Base-by-base conservation (phyloP, 75 land plant genomes). In the Cupressus sempervirens region DNA sequence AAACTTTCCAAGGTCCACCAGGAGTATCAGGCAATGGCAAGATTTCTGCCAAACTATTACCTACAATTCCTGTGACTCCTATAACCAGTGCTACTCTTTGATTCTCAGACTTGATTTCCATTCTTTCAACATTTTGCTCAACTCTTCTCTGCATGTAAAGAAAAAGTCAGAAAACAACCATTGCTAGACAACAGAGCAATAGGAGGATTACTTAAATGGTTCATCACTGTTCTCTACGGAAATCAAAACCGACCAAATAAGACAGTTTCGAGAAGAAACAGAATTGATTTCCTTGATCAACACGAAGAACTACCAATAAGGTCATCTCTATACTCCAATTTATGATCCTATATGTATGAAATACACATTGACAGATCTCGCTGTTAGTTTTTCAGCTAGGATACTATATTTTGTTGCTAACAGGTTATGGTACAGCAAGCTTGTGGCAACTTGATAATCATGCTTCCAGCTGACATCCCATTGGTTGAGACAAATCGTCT, bases 1-100 rank as follows among this genome's bases (percentile, higher is more conserved):
- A 93, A 52, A 94, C 91, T 88, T 93, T 94, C 96, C 94, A 94
- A 2, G 91, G 96, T 34, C 93, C 94, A 13, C 92, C 93, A 40
- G 96, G 92, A 32, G 92, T 91, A 84, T 92, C 92, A 40, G 90
- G 23, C 34, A 88, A 67, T 14, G 91, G 93, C 40, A 96, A 93
- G 79, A 93, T 90, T 72, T 93, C 93, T n/a, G 90, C 93, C 45
- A 95, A 88, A 83, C 93, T 88, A 82, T 88, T 89, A 41, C 97
- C 97, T 12, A 94, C 94, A 67, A 96, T 91, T 82, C 97, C 96
- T 23, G 98, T 92, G 36, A 91, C 90, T 23, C 94, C 94, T 40
- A 93, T 77, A 7, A 93, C 82, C 12, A 93, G 88, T 6, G 62
- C 94, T 30, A 93, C 92, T 45, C 50, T n/a, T 12, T 79, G 50